phyloP scores from a whole-genome alignment of 352 stramenopile species.

The Blastocystis sp. region DNA sequence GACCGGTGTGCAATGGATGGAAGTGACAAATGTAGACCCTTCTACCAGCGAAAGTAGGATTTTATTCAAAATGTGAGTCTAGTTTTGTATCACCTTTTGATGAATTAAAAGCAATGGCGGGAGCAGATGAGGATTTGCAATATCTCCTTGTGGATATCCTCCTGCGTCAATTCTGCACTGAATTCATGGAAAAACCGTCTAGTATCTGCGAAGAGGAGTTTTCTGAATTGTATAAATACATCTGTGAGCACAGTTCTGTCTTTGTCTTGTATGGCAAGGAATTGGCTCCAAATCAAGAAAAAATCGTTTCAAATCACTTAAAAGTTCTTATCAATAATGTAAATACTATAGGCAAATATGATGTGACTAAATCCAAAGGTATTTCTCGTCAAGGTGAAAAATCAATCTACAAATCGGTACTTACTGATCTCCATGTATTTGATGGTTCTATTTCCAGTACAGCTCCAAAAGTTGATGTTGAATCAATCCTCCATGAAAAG shows the following conservation, averaged over 20 bases:
- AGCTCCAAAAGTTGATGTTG: background rate
- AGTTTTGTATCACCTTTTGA: background rate
- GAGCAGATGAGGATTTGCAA: background rate
- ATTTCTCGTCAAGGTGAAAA: background rate
- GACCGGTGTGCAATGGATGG: background rate
- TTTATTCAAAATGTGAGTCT: background rate
- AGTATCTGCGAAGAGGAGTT: background rate
- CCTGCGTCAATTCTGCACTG: background rate
- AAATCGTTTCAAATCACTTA: background rate
- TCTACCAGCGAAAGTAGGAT: background rate
- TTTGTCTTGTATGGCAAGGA: background rate
- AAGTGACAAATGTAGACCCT: background rate
- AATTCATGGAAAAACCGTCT: background rate
- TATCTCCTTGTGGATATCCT: background rate
- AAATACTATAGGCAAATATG: background rate
- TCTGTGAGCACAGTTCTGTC: background rate
- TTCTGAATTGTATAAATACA: background rate
- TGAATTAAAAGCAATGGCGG: background rate
- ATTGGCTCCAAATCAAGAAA: background rate
- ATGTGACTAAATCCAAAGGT: background rate
- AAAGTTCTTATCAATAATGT: background rate
- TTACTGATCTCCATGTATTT: background rate
- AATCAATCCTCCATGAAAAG: background rate
- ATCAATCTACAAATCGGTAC: slow-evolving; percentile 7
- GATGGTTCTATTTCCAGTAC: background rate